phyloP scores from a whole-genome alignment of 148 eudicot genomes.

The Rhododendron vialii region DNA sequence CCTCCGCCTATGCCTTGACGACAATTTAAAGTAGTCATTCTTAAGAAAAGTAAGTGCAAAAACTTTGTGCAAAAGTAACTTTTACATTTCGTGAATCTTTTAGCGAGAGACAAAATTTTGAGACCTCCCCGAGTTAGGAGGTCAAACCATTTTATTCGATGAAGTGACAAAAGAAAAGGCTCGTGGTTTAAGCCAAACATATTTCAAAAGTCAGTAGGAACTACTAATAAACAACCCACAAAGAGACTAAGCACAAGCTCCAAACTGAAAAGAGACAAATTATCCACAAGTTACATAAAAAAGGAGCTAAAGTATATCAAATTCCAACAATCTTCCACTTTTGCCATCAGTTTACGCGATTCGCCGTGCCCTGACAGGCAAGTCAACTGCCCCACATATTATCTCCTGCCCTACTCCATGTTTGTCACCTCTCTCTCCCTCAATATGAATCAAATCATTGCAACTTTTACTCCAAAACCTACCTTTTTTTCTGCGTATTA shows the following conservation, averaged over 20 bases:
- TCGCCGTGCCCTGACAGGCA: conserved; percentile 18
- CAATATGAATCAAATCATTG: background rate
- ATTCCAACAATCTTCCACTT: background rate
- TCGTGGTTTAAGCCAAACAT: background rate
- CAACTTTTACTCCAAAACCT: background rate
- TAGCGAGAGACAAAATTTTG: background rate
- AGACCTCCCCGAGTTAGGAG: background rate
- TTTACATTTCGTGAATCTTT: background rate
- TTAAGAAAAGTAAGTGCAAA: background rate
- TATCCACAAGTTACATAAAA: background rate
- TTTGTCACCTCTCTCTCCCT: no score
- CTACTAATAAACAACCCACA: background rate
- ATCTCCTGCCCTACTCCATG: background rate
- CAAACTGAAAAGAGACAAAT: conserved; percentile 12
- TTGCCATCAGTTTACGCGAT: background rate
- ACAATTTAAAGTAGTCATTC: background rate
- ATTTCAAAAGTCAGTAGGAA: background rate
- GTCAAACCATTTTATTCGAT: background rate
- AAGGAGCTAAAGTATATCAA: background rate
- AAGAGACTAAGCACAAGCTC: background rate
- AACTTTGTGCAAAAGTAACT: background rate
- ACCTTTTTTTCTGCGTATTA: background rate
- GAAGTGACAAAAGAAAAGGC: background rate
- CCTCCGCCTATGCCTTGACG: no score
- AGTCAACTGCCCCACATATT: background rate